A percentile compares a stretch with the other conserved stretches of the same genome.
Evolutionary conservation across 352 stramenopile species (phyloP).

Genomic region (Phytophthora aleatoria): DNA sequence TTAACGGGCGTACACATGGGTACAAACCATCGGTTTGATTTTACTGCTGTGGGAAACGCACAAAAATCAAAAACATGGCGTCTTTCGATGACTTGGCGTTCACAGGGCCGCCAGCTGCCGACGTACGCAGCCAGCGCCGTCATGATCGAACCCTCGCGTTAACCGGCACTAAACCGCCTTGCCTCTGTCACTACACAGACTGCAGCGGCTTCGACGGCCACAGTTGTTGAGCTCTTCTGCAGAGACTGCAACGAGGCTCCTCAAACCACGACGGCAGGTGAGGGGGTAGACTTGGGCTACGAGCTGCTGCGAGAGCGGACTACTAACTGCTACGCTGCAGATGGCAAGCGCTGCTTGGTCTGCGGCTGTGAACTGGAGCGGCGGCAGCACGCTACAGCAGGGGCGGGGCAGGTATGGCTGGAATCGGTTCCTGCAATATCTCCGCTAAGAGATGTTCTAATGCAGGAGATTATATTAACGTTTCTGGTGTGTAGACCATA

Average conservation of each 20-base stretch:
- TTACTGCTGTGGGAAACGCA: not conserved
- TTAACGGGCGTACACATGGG: not conserved
- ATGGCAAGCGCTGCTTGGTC: slow-evolving; percentile 66
- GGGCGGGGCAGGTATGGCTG: slow-evolving; percentile 11
- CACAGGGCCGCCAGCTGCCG: slow-evolving; percentile 23
- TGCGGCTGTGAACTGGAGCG: slow-evolving; percentile 64
- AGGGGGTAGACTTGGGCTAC: not conserved
- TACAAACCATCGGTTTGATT: slow-evolving; percentile 16
- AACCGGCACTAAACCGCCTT: not conserved
- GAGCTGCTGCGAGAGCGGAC: not conserved
- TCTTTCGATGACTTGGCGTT: slow-evolving; percentile 83
- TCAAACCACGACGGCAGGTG: slow-evolving; percentile 55
- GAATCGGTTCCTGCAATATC: not conserved
- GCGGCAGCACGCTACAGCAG: slow-evolving; percentile 7
- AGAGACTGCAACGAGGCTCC: slow-evolving; percentile 67
- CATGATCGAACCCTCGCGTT: not conserved
- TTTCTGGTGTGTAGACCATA: slow-evolving; percentile 7
- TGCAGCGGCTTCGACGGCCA: not conserved
- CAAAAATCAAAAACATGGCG: slow-evolving; percentile 40
- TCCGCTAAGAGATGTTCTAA: slow-evolving; percentile 1
- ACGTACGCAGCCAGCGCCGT: slow-evolving; percentile 11
- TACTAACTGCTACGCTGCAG: slow-evolving; percentile 23
- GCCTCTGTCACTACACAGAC: not conserved
- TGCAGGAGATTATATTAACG: not conserved
- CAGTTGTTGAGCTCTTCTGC: slow-evolving; percentile 49